A percentile compares a stretch with the other conserved stretches of the same genome.
phyloP scores from a whole-genome alignment of 1,284 basidiomycete genomes.

The Ganoderma sinense region DNA sequence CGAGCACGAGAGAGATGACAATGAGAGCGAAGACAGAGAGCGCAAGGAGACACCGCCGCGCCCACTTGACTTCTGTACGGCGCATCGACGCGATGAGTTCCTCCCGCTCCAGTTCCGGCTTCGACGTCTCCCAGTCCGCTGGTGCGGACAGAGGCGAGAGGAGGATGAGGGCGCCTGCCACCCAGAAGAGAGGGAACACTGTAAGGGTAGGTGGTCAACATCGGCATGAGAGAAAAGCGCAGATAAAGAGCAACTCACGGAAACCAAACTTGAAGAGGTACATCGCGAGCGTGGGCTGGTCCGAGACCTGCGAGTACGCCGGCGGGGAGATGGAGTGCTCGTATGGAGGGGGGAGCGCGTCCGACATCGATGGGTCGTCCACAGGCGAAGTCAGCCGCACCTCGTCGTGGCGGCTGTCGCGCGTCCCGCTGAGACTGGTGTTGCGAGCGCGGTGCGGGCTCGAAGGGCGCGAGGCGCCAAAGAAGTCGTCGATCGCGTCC shows the following conservation, averaged over 20 bases:
- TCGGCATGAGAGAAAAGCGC: background rate
- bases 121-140: conserved; percentile 47
- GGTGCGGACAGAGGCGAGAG: conserved; percentile 47
- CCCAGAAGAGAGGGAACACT: conserved; percentile 56
- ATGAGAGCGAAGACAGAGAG: conserved; percentile 7
- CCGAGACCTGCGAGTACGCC: conserved; percentile 35
- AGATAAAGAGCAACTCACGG: conserved; percentile 31
- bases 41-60: conserved; percentile 45
- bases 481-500: conserved; percentile 41
- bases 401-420: conserved; percentile 40
- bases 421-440: conserved; percentile 31
- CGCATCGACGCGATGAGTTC: conserved; percentile 46
- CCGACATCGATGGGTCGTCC: conserved; percentile 18
- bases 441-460: conserved; percentile 15
- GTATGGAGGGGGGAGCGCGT: conserved; percentile 36
- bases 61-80: conserved; percentile 50
- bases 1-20: conserved; percentile 5
- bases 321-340: conserved; percentile 33
- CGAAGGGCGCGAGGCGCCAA: conserved; percentile 34
- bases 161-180: conserved; percentile 47
- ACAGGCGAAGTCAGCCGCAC: conserved; percentile 8
- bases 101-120: conserved; percentile 45
- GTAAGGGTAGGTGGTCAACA: background rate
- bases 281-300: conserved; percentile 43
- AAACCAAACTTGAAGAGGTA: conserved; percentile 45